Base-by-base conservation (phyloP, 1,284 basidiomycete species). In the Apiotrichum siamense region DNA sequence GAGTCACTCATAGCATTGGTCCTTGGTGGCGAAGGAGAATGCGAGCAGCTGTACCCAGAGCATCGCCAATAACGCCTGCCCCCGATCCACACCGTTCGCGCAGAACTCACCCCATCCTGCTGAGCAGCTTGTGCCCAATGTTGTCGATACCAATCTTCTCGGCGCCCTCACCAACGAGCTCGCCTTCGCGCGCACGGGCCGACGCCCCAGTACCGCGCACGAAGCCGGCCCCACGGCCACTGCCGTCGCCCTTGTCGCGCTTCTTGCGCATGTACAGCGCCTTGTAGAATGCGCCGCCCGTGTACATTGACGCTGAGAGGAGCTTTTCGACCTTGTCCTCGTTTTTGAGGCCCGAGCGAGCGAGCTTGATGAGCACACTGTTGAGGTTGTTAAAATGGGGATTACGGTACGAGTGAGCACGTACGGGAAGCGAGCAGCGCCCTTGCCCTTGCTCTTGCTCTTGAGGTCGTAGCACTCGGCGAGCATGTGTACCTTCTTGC, bases 401-500 rank as follows among this genome's bases (percentile, higher is more conserved):
- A 53, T 49, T 24, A 3, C 9, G 15, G 13, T 11, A 1, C 11
- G 11, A 10, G 7, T 2, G n/a, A n/a, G 7, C 10, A 68, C 73
- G 63, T 55, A 75, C 72, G 73, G 70, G 65, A 75, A 76, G 52
- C 90, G 75, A 37, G 62, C 64, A 17, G 72, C 68, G 1, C 83
- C 88, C 11, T 78, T 76, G 0, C 88, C 88, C 55, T 84, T 82
- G 63, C 86, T 88, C 58, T 79, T 65, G 54, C 86, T 89, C 74
- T 84, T 86, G 67, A 96, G 58, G 21, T 79, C 79, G 69, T 92
- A 93, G 49, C 81, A 83, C 7, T 70, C 58, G 13, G 88, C 88
- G 58, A 93, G 73, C 64, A 88, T 80, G 65, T 96, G 91, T 0
- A 91, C 79, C 48, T 76, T 76, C 73, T 81, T 83, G 57, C 90